Evolutionary conservation across 2,329 filamentous ascomycete species (phyloP).

Genomic region (Emmonsiellopsis sp.): DNA sequence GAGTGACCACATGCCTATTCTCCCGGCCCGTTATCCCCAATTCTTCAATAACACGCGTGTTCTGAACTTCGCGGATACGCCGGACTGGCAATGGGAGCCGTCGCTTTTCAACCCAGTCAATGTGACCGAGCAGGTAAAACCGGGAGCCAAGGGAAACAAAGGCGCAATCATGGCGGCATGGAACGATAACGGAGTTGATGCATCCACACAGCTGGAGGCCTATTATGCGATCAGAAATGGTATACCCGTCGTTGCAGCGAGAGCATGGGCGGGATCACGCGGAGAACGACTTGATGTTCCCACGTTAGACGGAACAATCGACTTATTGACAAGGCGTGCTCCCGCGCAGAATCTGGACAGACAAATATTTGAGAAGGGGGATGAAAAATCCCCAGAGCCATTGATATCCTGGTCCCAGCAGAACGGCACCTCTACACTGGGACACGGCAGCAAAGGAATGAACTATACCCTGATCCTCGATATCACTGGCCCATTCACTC

Average conservation of each 20-base stretch:
- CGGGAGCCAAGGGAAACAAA: conserved; percentile 30
- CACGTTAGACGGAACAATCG: conserved; percentile 31
- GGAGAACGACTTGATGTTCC: conserved; percentile 29
- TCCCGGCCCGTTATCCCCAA: conserved; percentile 37
- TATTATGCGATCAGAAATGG: conserved; percentile 44
- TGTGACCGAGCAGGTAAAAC: conserved; percentile 37
- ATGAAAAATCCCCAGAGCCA: conserved; percentile 23
- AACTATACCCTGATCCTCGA: conserved; percentile 46
- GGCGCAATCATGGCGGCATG: conserved; percentile 44
- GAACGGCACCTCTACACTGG: conserved; percentile 27
- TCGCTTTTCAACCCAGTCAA: conserved; percentile 43
- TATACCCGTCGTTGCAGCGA: conserved; percentile 43
- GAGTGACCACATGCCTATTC: conserved; percentile 45
- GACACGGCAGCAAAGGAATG: conserved; percentile 44
- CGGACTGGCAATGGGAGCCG: conserved; percentile 38
- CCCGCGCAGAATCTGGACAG: conserved; percentile 45
- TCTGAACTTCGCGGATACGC: conserved; percentile 40
- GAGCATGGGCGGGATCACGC: conserved; percentile 45
- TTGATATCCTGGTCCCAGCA: conserved; percentile 23
- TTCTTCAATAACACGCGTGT: conserved; percentile 39
- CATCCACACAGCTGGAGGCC: conserved; percentile 42
- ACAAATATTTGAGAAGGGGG: conserved; percentile 24
- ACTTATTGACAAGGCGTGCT: conserved; percentile 31
- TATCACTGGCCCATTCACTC: conserved; percentile 36
- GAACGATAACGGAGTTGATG: conserved; percentile 48